phyloP scores from a whole-genome alignment of 1,139 yeast genomes.

The Entelexis paramagnoliae region DNA sequence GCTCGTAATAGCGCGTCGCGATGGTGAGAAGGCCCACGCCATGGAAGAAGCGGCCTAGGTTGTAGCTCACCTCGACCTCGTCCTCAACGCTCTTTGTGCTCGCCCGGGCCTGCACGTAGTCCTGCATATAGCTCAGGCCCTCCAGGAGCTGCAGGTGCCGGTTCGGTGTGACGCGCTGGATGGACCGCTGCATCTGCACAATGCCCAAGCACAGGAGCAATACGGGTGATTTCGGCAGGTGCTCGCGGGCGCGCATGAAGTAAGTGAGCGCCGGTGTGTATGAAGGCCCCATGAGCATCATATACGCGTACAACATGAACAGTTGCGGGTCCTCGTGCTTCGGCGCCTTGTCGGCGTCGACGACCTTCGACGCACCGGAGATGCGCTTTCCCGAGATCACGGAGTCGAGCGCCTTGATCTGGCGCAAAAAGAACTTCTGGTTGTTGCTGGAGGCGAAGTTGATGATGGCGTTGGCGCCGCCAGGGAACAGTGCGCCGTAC shows the following conservation, averaged over 20 bases:
- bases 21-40: constrained; percentile 62
- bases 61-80: constrained; percentile 69
- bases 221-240: constrained; percentile 60
- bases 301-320: constrained; percentile 65
- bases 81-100: constrained; percentile 36
- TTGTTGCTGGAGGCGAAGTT: constrained; percentile 66
- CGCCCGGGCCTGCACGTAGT: constrained; percentile 40
- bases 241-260: constrained; percentile 43
- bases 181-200: constrained; percentile 80
- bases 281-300: constrained; percentile 73
- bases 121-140: constrained; percentile 67
- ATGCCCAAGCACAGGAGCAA: constrained; percentile 64
- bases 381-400: constrained; percentile 44
- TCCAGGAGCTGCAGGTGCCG: constrained; percentile 81
- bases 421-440: constrained; percentile 82
- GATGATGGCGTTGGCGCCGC: constrained; percentile 50
- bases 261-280: constrained; percentile 64
- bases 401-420: constrained; percentile 78
- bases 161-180: constrained; percentile 79
- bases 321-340: constrained; percentile 57
- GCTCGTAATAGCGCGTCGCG: constrained; percentile 63
- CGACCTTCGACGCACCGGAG: constrained; percentile 67
- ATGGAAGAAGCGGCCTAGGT: constrained; percentile 77
- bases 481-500: constrained; percentile 56
- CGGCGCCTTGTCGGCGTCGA: constrained; percentile 18